These are phyloP conservation scores for Magnaporthiopsis rhizophila DNA, from an alignment of 2,329 filamentous ascomycete species.

Conservation along the genomic window DNA sequence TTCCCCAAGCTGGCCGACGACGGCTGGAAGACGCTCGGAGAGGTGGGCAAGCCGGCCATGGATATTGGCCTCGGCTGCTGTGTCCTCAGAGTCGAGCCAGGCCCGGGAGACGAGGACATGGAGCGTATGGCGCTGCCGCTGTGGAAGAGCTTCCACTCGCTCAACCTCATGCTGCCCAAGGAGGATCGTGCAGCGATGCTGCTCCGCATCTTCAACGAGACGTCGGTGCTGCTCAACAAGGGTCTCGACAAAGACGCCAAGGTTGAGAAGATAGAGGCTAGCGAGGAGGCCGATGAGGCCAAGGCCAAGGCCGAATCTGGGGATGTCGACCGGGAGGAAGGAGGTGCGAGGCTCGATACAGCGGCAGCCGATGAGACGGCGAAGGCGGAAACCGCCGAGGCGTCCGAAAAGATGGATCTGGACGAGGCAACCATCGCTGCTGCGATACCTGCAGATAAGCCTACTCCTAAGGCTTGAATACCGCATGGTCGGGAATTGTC, in stretches of 20 bases:
- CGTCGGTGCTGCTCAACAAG: constrained; percentile 71
- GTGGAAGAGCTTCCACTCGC: constrained; percentile 84
- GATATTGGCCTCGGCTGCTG: constrained; percentile 87
- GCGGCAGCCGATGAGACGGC: constrained; percentile 9
- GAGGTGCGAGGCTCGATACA: constrained; percentile 6
- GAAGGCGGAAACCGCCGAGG: constrained; percentile 7
- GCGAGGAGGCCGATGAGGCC: constrained; percentile 19
- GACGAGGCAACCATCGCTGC: background rate
- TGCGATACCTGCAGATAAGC: background rate
- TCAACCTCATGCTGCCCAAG: constrained; percentile 98
- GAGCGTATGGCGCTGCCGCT: constrained; percentile 86
- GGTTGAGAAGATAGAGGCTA: constrained; percentile 25
- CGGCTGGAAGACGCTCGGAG: constrained; percentile 68
- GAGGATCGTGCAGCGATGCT: constrained; percentile 92
- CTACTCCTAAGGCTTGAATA: background rate
- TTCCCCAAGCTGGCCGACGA: constrained; percentile 80
- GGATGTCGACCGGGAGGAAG: constrained; percentile 3
- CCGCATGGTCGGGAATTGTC: background rate
- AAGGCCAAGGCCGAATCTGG: constrained; percentile 10
- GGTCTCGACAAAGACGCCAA: constrained; percentile 42
- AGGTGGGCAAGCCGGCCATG: constrained; percentile 77
- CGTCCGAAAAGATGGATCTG: background rate
- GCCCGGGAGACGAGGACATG: constrained; percentile 46
- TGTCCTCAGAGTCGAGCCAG: constrained; percentile 75
- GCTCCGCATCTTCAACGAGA: constrained; percentile 83